A percentile compares a stretch with the other conserved stretches of the same genome.
Conservation (phyloP, 768 basidiomycete genomes). For the Trametes punicea region DNA sequence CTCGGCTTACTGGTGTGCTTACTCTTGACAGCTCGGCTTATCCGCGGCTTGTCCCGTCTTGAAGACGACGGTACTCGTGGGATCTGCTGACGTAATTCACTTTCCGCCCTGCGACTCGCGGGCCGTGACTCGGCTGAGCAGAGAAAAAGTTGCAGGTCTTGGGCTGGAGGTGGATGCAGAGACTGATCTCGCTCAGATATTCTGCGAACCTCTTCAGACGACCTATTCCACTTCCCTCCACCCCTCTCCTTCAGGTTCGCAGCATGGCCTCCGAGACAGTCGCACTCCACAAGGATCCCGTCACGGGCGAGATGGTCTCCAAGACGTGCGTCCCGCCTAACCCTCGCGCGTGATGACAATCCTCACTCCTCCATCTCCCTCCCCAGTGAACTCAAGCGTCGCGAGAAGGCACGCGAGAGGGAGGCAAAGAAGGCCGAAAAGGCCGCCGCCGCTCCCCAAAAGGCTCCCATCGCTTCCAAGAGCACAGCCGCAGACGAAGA, state of each 20-base stretch:
- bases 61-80: slow-evolving; percentile 2
- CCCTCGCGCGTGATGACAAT: background rate
- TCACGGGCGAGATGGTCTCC: slow-evolving; percentile 96
- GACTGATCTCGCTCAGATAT: slow-evolving; percentile 24
- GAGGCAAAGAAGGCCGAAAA: slow-evolving; percentile 77
- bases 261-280: slow-evolving; percentile 39
- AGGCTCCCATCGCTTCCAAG: slow-evolving; percentile 33
- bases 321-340: slow-evolving; percentile 65
- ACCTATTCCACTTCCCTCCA: slow-evolving; percentile 4
- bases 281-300: slow-evolving; percentile 64
- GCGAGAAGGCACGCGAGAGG: slow-evolving; percentile 76
- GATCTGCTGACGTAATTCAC: slow-evolving; percentile 1
- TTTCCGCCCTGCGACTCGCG: background rate
- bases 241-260: slow-evolving; percentile 6
- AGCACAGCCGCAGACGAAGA: slow-evolving; percentile 56
- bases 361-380: background rate
- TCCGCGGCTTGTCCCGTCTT: too few species aligned
- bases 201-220: slow-evolving; percentile 8
- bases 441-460: slow-evolving; percentile 50
- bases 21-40: too few species aligned
- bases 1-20: too few species aligned
- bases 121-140: slow-evolving; percentile 8
- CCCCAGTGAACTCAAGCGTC: slow-evolving; percentile 87
- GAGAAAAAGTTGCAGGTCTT: slow-evolving; percentile 4
- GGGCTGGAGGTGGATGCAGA: slow-evolving; percentile 28